Conservation (phyloP, 1,139 yeast genomes). For the Kodamaea sp. region DNA sequence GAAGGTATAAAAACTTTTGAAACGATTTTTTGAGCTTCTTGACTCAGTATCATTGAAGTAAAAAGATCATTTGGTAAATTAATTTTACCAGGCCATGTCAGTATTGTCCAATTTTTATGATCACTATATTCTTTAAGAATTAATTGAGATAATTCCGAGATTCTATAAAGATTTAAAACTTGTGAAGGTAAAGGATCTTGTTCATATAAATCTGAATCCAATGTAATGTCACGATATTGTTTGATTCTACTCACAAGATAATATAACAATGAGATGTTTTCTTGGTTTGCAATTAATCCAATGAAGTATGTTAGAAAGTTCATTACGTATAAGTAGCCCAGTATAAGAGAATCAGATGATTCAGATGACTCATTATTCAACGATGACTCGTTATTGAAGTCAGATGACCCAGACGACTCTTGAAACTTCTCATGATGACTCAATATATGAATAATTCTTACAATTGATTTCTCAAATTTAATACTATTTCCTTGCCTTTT, state of each 20-base stretch:
- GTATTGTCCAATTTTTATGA: constrained; percentile 61
- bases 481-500: constrained; percentile 44
- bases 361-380: constrained; percentile 8
- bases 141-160: constrained; percentile 73
- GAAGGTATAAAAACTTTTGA: constrained; percentile 51
- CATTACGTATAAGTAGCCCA: constrained; percentile 50
- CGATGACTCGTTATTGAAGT: constrained; percentile 15
- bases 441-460: constrained; percentile 64
- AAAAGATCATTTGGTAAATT: constrained; percentile 65
- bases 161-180: constrained; percentile 49
- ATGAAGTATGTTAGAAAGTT: constrained; percentile 60
- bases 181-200: constrained; percentile 21
- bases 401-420: constrained; percentile 29
- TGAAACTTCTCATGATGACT: constrained; percentile 71
- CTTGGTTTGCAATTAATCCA: constrained; percentile 57
- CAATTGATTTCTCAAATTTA: constrained; percentile 59
- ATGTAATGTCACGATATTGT: constrained; percentile 63
- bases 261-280: constrained; percentile 68
- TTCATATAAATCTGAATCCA: constrained; percentile 36
- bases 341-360: constrained; percentile 20
- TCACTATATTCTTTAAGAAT: constrained; percentile 58
- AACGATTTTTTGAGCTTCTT: constrained; percentile 44
- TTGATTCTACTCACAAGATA: constrained; percentile 78
- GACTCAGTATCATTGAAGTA: constrained; percentile 47
- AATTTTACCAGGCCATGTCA: constrained; percentile 79